Conservation (phyloP, 768 basidiomycete genomes). For the Suillus bovinus region DNA sequence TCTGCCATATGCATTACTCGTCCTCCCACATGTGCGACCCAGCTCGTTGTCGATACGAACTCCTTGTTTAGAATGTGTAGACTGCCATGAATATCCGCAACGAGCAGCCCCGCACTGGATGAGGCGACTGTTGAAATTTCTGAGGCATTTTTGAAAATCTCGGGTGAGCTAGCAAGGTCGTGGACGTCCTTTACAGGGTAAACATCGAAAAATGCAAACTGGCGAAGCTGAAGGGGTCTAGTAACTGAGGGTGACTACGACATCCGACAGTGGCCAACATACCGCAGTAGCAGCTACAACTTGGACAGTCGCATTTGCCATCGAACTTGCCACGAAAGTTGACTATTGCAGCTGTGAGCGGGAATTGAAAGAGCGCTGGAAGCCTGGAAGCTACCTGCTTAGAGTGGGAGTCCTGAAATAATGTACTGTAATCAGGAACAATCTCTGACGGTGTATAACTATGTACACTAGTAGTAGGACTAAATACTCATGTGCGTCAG, state of each 20-base stretch:
- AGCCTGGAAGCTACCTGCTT: too few relatives aligned
- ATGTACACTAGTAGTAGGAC: background rate
- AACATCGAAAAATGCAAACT: constrained; percentile 88
- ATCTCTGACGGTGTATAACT: background rate
- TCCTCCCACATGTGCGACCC: constrained; percentile 79
- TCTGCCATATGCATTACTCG: constrained; percentile 88
- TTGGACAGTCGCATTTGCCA: background rate
- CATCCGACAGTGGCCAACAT: background rate
- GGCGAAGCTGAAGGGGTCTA: constrained; percentile 64
- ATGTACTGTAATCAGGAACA: background rate
- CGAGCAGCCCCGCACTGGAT: constrained; percentile 66
- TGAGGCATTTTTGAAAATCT: constrained; percentile 72
- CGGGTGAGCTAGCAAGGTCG: constrained; percentile 72
- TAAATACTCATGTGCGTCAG: background rate
- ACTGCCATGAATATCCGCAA: constrained; percentile 86
- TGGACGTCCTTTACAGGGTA: constrained; percentile 76
- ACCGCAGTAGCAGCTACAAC: constrained; percentile 19
- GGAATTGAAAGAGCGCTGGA: background rate
- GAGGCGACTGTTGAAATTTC: constrained; percentile 74
- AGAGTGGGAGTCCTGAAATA: too few relatives aligned
- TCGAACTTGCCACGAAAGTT: background rate
- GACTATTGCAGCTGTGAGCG: background rate
- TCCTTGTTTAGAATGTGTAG: constrained; percentile 74
- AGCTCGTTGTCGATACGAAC: constrained; percentile 69
- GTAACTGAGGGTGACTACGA: background rate